Percentiles rank a stretch among this genome's conserved stretches.
These are phyloP conservation scores for Botryosphaeria dothidea DNA, from an alignment of 2,329 filamentous ascomycete genomes.

Conservation along the genomic window DNA sequence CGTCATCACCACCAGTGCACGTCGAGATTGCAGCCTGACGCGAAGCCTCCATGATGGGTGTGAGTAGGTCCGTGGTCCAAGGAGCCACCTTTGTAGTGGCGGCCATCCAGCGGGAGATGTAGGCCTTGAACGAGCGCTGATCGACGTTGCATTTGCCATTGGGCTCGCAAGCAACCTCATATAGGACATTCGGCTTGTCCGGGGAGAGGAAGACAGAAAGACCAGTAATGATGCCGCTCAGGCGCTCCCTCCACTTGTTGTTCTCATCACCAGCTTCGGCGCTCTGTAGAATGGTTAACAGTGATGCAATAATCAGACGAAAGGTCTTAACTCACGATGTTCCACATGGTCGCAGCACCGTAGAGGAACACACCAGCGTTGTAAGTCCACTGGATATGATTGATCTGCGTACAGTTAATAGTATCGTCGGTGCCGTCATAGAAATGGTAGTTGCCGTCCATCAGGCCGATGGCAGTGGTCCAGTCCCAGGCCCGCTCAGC, in stretches of 20 bases:
- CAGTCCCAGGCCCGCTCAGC: constrained; percentile 67
- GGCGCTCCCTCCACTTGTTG: constrained; percentile 20
- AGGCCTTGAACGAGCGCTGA: constrained; percentile 50
- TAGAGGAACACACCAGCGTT: constrained; percentile 49
- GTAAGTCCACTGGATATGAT: constrained; percentile 50
- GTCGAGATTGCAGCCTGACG: constrained; percentile 57
- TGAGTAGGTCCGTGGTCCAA: constrained; percentile 42
- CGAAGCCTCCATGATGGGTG: constrained; percentile 55
- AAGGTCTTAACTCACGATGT: constrained; percentile 39
- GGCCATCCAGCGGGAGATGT: constrained; percentile 46
- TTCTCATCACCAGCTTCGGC: constrained; percentile 17
- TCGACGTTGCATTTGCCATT: constrained; percentile 49
- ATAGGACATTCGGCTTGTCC: constrained; percentile 43
- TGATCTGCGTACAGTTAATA: constrained; percentile 45
- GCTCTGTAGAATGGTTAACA: neutral
- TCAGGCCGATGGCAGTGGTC: constrained; percentile 53
- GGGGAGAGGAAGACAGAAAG: constrained; percentile 46
- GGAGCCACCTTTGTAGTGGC: constrained; percentile 43
- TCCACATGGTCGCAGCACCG: constrained; percentile 51
- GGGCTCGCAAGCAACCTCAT: constrained; percentile 49
- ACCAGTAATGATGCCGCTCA: constrained; percentile 37
- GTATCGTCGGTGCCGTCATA: constrained; percentile 48
- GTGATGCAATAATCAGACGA: neutral
- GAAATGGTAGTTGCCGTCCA: constrained; percentile 48
- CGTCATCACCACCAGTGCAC: constrained; percentile 52